Percentiles rank a stretch among this genome's conserved stretches.
These are phyloP conservation scores for Edaphochlamys debaryana DNA, from an alignment of 139 green algal genomes.

Conservation along the genomic window DNA sequence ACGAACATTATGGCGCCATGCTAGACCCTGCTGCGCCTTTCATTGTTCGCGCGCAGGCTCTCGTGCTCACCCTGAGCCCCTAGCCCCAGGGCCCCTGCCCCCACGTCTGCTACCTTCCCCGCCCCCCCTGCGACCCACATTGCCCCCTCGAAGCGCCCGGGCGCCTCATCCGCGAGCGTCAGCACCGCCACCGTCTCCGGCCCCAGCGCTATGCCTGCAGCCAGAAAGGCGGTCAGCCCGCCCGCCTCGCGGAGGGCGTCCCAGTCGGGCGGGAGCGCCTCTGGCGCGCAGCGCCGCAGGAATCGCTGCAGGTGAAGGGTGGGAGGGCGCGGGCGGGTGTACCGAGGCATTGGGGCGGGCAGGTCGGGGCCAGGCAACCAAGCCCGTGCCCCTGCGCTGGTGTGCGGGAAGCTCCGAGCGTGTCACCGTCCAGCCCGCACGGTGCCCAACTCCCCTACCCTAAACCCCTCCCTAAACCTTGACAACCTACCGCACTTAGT, in stretches of 20 bases:
- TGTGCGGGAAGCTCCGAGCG: too few relatives aligned
- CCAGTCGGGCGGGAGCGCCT: conserved; percentile 24
- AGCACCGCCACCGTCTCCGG: conserved; percentile 24
- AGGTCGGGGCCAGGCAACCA: too few relatives aligned
- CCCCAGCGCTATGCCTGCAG: conserved; percentile 2
- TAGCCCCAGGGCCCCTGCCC: too few relatives aligned
- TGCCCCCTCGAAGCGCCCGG: not conserved
- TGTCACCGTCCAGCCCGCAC: too few relatives aligned
- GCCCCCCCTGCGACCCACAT: not conserved
- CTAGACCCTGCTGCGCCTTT: not conserved
- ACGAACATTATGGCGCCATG: too few relatives aligned
- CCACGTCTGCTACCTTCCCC: too few relatives aligned
- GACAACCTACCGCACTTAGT: too few relatives aligned
- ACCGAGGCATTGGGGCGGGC: not conserved
- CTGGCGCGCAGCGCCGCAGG: not conserved
- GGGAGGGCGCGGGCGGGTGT: not conserved
- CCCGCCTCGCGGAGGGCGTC: not conserved
- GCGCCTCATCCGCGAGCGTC: conserved; percentile 16
- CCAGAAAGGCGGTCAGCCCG: conserved; percentile 20
- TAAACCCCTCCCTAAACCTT: too few relatives aligned
- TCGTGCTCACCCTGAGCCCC: too few relatives aligned
- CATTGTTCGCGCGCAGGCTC: not conserved
- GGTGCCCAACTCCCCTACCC: too few relatives aligned
- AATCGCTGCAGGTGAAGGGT: conserved; percentile 3
- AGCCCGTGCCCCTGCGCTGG: too few relatives aligned